A percentile compares a stretch with the other conserved stretches of the same genome.
phyloP scores from a whole-genome alignment of 1,139 yeast genomes.

The Arxiozyma bovina region DNA sequence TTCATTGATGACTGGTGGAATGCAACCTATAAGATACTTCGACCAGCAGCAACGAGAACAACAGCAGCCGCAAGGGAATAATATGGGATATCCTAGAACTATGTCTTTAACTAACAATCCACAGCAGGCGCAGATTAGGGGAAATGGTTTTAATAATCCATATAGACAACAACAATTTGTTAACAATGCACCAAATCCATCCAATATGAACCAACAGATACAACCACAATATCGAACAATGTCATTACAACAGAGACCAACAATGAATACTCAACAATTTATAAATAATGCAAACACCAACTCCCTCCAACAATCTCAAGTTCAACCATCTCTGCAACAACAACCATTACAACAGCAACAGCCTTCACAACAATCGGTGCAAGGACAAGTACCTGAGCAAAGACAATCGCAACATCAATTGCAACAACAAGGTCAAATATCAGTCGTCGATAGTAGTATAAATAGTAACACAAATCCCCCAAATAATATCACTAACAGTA shows the following conservation, averaged over 20 bases:
- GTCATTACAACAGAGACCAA: conserved; percentile 6
- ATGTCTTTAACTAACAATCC: conserved; percentile 12
- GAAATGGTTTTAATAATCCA: neutral
- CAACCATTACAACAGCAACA: neutral
- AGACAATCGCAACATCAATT: conserved; percentile 5
- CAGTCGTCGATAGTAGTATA: neutral
- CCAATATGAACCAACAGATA: conserved; percentile 3
- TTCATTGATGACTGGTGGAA: conserved; percentile 20
- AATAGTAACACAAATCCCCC: neutral
- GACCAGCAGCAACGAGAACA: conserved; percentile 6
- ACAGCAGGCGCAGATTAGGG: conserved; percentile 2
- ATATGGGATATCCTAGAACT: conserved; percentile 9
- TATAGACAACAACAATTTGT: neutral
- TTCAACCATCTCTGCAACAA: conserved; percentile 3
- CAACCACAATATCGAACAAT: conserved; percentile 5
- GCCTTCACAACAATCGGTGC: neutral
- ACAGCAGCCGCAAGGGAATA: conserved; percentile 7
- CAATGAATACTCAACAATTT: neutral
- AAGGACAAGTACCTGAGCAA: conserved; percentile 6
- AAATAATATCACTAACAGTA: neutral
- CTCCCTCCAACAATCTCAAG: conserved; percentile 3
- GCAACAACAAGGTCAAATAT: conserved; percentile 1
- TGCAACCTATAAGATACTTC: conserved; percentile 8
- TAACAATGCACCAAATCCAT: conserved; percentile 7
- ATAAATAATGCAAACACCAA: neutral